phyloP scores from a whole-genome alignment of 805 yeast species.

The Wickerhamomyces chaumierensis region DNA sequence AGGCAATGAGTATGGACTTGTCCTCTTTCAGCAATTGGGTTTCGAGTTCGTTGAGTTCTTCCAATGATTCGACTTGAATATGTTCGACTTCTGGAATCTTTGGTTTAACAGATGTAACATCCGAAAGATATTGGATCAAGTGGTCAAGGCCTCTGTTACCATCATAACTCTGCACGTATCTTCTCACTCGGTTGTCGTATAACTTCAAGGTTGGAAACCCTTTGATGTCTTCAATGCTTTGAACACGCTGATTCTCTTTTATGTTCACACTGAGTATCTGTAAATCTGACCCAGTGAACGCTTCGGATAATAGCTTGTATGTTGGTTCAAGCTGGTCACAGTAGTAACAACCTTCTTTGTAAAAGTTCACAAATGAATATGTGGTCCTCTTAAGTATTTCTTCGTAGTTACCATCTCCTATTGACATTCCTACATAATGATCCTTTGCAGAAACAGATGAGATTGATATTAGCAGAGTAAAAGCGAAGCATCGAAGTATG shows the following conservation, averaged over 20 bases:
- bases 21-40: conserved; percentile 3
- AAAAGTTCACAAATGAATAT: conserved; percentile 21
- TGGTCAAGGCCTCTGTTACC: neutral
- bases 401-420: neutral
- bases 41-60: conserved; percentile 9
- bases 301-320: conserved; percentile 29
- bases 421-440: neutral
- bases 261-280: conserved; percentile 27
- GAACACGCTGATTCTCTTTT: conserved; percentile 22
- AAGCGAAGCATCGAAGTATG: too few species aligned
- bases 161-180: conserved; percentile 8
- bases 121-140: neutral
- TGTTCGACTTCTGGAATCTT: conserved; percentile 16
- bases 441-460: too few species aligned
- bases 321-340: conserved; percentile 36
- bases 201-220: conserved; percentile 41
- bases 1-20: conserved; percentile 18
- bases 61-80: conserved; percentile 5
- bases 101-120: conserved; percentile 23
- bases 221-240: conserved; percentile 26
- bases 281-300: conserved; percentile 28
- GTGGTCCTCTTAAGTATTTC: neutral
- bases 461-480: too few species aligned
- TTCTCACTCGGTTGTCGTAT: conserved; percentile 18
- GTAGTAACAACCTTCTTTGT: conserved; percentile 32